These are phyloP conservation scores for Mychonastes homosphaera DNA, from an alignment of 139 green algal species.

Conservation along the genomic window DNA sequence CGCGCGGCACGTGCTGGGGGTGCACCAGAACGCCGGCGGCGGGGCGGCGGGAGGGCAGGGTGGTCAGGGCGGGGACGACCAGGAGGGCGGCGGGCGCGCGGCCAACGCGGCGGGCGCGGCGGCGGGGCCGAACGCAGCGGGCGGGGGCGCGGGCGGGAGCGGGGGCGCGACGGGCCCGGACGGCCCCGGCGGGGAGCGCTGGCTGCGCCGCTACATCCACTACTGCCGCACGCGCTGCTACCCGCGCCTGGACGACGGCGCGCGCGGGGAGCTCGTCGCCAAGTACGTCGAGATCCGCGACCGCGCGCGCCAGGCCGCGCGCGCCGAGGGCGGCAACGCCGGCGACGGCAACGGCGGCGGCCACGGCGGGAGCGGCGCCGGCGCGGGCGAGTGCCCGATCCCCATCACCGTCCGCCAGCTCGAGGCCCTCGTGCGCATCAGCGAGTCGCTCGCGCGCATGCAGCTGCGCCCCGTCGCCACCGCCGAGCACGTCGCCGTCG, in stretches of 20 bases:
- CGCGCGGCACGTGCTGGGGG: slow-evolving; percentile 61
- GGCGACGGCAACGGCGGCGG: not conserved
- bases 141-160: too few species aligned
- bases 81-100: slow-evolving; percentile 1
- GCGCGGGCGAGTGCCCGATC: slow-evolving; percentile 18
- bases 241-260: slow-evolving; percentile 62
- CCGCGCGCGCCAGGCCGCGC: slow-evolving; percentile 36
- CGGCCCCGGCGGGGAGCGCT: slow-evolving; percentile 38
- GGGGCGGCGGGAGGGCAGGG: not conserved
- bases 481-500: slow-evolving; percentile 64
- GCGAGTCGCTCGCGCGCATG: slow-evolving; percentile 90
- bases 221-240: slow-evolving; percentile 65
- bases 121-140: not conserved
- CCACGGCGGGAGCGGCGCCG: not conserved
- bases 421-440: slow-evolving; percentile 90
- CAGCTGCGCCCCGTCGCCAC: slow-evolving; percentile 51
- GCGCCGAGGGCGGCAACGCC: slow-evolving; percentile 1
- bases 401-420: slow-evolving; percentile 77
- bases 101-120: not conserved
- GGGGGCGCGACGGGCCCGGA: not conserved
- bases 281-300: slow-evolving; percentile 84
- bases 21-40: slow-evolving; percentile 32
- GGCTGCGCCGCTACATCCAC: slow-evolving; percentile 88
- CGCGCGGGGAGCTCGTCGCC: slow-evolving; percentile 49
- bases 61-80: not conserved